These are phyloP conservation scores for Urochloa ruziziensis DNA, from an alignment of 176 grass and related monocot genomes.

Conservation along the genomic window DNA sequence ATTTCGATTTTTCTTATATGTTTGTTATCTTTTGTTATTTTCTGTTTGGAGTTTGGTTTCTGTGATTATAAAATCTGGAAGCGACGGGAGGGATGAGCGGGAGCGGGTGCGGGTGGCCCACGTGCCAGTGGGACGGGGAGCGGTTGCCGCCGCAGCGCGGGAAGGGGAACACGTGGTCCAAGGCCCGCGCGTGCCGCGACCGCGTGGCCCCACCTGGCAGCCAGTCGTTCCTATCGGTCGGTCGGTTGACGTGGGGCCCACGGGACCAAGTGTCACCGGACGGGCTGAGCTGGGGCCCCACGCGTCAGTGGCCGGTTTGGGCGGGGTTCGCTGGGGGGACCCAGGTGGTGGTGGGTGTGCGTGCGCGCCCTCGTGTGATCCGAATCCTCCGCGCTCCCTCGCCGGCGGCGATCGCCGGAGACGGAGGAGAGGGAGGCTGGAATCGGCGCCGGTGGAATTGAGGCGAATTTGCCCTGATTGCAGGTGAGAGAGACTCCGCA, in stretches of 20 bases:
- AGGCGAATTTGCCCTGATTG: not conserved
- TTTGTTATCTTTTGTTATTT: not conserved
- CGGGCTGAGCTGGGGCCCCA: not conserved
- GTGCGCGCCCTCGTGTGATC: not conserved
- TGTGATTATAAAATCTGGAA: not conserved
- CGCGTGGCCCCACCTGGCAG: not conserved
- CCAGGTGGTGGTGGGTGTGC: too few relatives aligned
- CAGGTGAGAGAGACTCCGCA: not conserved
- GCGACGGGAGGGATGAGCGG: not conserved
- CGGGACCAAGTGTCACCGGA: too few relatives aligned
- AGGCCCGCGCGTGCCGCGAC: not conserved
- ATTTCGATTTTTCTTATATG: not conserved
- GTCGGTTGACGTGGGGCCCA: not conserved
- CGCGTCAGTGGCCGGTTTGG: not conserved
- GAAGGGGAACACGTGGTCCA: not conserved
- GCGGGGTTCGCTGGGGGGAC: too few relatives aligned
- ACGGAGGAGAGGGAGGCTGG: not conserved
- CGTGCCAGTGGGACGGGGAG: not conserved
- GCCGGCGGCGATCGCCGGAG: not conserved
- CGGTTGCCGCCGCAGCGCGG: not conserved
- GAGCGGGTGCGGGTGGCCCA: not conserved
- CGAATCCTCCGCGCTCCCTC: too few relatives aligned
- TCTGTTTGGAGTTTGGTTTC: not conserved
- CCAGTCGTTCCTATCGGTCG: not conserved
- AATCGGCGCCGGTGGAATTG: not conserved